Evolutionary conservation across 2,329 filamentous ascomycete species (phyloP).

Genomic region (Penicillium sp.): DNA sequence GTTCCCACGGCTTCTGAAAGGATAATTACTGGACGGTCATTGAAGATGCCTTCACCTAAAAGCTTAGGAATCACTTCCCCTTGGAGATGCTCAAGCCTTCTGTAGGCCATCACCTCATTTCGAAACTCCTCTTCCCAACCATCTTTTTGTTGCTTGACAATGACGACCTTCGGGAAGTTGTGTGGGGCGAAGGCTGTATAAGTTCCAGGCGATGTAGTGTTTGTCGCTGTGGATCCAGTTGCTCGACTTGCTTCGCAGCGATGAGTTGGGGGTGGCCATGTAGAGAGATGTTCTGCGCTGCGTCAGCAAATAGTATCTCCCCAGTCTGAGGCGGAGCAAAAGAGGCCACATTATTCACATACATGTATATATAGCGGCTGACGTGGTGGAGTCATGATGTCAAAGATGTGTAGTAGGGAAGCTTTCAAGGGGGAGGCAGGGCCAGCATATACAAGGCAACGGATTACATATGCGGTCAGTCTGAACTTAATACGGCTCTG

Average conservation of each 20-base stretch:
- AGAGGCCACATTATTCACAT: no score
- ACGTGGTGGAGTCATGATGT: no score
- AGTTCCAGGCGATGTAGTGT: not conserved
- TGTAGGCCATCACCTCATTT: not conserved
- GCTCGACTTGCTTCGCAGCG: not conserved
- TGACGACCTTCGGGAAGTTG: not conserved
- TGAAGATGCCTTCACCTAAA: conserved; percentile 7
- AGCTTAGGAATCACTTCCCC: conserved; percentile 4
- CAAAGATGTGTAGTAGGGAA: no score
- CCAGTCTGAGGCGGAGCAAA: no score
- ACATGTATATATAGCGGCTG: no score
- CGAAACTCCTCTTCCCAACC: conserved; percentile 2
- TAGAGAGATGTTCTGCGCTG: no score
- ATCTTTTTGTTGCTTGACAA: not conserved
- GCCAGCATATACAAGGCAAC: no score
- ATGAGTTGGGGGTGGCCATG: not conserved
- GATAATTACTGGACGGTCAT: conserved; percentile 4
- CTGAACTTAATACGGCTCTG: no score
- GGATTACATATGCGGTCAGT: no score
- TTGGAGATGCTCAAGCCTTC: not conserved
- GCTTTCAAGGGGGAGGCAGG: no score
- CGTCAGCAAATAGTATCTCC: no score
- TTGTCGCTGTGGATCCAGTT: not conserved
- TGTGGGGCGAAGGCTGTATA: not conserved
- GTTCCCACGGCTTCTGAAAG: conserved; percentile 9